Evolutionary conservation across 2,329 filamentous ascomycete genomes (phyloP).

Genomic region (Penicillium glabrum): DNA sequence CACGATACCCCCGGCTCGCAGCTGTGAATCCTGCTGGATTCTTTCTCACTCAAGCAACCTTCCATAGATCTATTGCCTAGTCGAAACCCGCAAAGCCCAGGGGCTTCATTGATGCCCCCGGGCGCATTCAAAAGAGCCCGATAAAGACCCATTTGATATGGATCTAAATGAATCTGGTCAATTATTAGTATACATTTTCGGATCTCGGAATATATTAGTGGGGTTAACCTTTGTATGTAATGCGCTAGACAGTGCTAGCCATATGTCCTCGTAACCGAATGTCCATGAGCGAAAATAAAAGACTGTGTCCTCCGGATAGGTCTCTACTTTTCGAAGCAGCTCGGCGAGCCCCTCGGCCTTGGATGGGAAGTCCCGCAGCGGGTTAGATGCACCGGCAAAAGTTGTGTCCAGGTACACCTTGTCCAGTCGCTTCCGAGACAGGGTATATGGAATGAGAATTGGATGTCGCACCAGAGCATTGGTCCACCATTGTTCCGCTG

Average conservation of each 20-base stretch:
- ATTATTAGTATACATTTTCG: not conserved
- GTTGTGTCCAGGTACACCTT: constrained; percentile 90
- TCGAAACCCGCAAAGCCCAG: constrained; percentile 69
- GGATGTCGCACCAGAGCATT: constrained; percentile 71
- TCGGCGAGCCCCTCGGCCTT: constrained; percentile 76
- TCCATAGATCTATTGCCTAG: constrained; percentile 69
- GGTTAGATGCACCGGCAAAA: constrained; percentile 57
- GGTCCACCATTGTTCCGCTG: constrained; percentile 80
- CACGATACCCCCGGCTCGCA: constrained; percentile 69
- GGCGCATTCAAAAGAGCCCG: constrained; percentile 54
- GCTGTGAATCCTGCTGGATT: constrained; percentile 71
- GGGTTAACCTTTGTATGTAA: constrained; percentile 60
- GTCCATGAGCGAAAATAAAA: constrained; percentile 92
- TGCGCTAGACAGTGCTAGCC: constrained; percentile 73
- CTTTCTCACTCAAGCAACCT: constrained; percentile 70
- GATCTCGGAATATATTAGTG: not conserved
- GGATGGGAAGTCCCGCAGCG: constrained; percentile 55
- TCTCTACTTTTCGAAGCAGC: constrained; percentile 65
- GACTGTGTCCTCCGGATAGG: constrained; percentile 70
- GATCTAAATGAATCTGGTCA: constrained; percentile 71
- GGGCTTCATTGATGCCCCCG: constrained; percentile 56
- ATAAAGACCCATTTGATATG: constrained; percentile 76
- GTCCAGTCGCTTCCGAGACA: constrained; percentile 67
- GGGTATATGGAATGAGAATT: constrained; percentile 70
- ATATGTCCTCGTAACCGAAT: constrained; percentile 90